A percentile compares a stretch with the other conserved stretches of the same genome.
Evolutionary conservation across 176 grass and related monocot genomes (phyloP).

Genomic region (Hyparrhenia diplandra): DNA sequence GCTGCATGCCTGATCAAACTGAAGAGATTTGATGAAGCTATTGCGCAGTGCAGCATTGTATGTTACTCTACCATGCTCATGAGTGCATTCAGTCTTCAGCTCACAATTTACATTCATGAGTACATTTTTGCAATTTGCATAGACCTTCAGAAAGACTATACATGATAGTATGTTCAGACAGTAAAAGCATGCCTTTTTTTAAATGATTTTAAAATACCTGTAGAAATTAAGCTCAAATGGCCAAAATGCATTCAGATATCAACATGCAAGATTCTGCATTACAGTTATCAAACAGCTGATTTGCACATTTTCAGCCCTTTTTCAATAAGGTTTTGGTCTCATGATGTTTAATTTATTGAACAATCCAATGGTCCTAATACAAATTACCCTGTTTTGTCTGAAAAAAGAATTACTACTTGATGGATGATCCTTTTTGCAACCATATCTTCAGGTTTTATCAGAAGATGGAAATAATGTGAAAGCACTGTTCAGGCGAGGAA

Average conservation of each 20-base stretch:
- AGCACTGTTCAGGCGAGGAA: constrained; percentile 85
- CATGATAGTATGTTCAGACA: neutral
- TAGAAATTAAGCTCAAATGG: neutral
- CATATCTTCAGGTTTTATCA: constrained; percentile 59
- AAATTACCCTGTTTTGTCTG: neutral
- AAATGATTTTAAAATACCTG: neutral
- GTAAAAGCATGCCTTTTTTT: neutral
- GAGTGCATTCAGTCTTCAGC: neutral
- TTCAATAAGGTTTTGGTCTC: neutral
- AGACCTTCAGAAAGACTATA: neutral
- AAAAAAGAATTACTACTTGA: neutral
- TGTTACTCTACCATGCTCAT: constrained; percentile 1
- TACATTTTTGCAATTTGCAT: neutral
- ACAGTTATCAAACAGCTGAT: neutral
- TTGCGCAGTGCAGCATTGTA: constrained; percentile 78
- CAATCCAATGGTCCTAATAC: neutral
- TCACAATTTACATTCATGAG: neutral
- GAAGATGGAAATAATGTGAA: constrained; percentile 89
- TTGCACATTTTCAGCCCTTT: too few relatives aligned
- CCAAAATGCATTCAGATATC: neutral
- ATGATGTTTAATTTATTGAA: constrained; percentile 5
- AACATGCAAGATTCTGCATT: neutral
- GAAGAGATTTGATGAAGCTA: constrained; percentile 73
- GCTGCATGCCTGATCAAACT: constrained; percentile 85
- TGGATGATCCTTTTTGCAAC: neutral